Evolutionary conservation across 73 alveolate genomes (phyloP), one percentile per base, ranked within the genome.

Genomic region (Stentor roeselii): DNA sequence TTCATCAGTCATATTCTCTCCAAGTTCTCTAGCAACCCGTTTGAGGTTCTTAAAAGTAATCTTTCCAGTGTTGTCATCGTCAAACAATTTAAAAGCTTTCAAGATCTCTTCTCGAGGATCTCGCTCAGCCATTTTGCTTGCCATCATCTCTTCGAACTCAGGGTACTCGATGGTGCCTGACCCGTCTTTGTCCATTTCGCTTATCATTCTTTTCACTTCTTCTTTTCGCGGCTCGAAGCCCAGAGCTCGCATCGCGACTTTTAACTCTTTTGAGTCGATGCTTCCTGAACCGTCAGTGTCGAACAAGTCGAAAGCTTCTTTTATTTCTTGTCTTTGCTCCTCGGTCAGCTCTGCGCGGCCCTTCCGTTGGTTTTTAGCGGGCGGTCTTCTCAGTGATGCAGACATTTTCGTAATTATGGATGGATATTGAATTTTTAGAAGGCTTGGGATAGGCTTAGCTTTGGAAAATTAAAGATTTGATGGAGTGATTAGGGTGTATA

Each of bases 181-280:
- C 59, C 98, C 98, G 80, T 93, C 95, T 83, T 93, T 91, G 83
- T 94, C 98, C 21, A 94, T 93, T 60, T 94, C 92, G 27, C 91
- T 84, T 82, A 94, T 91, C 92, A 94, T 93, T 83, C 88, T 86
- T 59, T 90, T 86, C 36, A 85, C 89, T 84, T 95, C 99, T 86
- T 96, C 99, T 90, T 96, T 97, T 92, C 95, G 95, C 38, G 99
- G 98, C 88, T 97, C 99, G 84, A 96, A 97, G 37, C 99, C 99
- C 50, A 97, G 92, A n/a, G 99, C 99, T 34, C 99, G 86, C 99
- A 97, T 97, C 74, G 99, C 99, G 30, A 96, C 99, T 90, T 92
- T 95, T 86, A 91, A 91, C 77, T 92, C 94, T 82, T 91, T 94
- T 76, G 86, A 86, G 85, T 89, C 89, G 75, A 89, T 94, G n/a